Evolutionary conservation across 2,329 filamentous ascomycete species (phyloP).

Genomic region (Microcyclospora tardicrescens): DNA sequence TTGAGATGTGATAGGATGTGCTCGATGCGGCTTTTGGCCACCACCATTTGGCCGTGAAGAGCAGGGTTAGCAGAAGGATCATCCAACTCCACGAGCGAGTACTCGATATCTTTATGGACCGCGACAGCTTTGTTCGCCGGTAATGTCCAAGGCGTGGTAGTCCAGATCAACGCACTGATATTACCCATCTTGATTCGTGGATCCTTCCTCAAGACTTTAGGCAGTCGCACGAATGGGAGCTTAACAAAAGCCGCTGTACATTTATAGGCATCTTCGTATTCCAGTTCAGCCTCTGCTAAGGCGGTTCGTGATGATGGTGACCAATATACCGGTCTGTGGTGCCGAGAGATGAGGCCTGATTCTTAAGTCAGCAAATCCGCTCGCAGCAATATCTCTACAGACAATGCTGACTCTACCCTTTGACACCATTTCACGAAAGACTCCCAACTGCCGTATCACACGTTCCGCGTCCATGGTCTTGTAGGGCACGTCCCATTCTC

Average conservation of each 20-base stretch:
- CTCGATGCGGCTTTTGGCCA: constrained; percentile 61
- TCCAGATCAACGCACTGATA: constrained; percentile 86
- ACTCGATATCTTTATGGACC: constrained; percentile 60
- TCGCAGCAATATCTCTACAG: neutral
- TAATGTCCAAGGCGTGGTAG: constrained; percentile 93
- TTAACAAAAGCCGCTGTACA: constrained; percentile 66
- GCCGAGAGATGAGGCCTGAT: constrained; percentile 57
- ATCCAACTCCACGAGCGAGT: constrained; percentile 27
- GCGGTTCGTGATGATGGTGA: constrained; percentile 67
- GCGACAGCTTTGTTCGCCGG: constrained; percentile 87
- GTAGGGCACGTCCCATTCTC: constrained; percentile 65
- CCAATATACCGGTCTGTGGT: constrained; percentile 78
- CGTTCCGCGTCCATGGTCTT: constrained; percentile 66
- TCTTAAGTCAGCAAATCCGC: neutral
- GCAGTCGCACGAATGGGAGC: constrained; percentile 51
- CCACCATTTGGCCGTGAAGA: constrained; percentile 40
- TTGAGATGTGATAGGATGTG: constrained; percentile 38
- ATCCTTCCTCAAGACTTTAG: constrained; percentile 27
- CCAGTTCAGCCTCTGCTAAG: constrained; percentile 70
- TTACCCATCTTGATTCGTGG: constrained; percentile 32
- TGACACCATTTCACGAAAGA: constrained; percentile 64
- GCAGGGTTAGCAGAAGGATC: neutral
- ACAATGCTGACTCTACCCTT: constrained; percentile 28
- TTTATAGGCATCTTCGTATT: constrained; percentile 64
- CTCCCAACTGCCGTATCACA: constrained; percentile 59